These are phyloP conservation scores for Zostera marina DNA, from an alignment of 116 monocot genomes.

Conservation along the genomic window DNA sequence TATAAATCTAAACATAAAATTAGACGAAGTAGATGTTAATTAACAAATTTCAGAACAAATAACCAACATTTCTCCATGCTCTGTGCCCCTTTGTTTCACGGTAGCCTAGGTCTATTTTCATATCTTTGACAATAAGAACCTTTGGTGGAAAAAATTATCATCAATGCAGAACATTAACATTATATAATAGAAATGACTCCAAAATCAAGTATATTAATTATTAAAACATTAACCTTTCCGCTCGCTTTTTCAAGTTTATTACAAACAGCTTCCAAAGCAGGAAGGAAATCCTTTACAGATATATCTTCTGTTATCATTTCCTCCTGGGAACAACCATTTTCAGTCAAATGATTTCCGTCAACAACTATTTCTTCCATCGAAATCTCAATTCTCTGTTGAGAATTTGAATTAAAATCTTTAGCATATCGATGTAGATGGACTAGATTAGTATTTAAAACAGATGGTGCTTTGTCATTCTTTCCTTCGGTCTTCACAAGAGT, in stretches of 20 bases:
- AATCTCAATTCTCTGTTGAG: conserved; percentile 77
- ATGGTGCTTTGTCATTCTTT: conserved; percentile 24
- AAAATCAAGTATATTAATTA: background rate
- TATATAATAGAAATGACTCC: background rate
- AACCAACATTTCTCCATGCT: conserved; percentile 88
- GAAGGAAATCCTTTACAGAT: conserved; percentile 51
- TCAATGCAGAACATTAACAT: background rate
- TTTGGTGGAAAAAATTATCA: conserved; percentile 12
- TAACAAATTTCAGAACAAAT: background rate
- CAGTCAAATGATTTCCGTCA: conserved; percentile 8
- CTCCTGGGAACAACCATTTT: conserved; percentile 22
- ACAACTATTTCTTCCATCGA: conserved; percentile 22
- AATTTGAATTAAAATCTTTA: conserved; percentile 34
- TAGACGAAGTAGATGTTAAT: background rate
- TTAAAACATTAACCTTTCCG: conserved; percentile 42
- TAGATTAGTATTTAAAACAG: conserved; percentile 43
- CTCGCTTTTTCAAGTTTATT: conserved; percentile 69
- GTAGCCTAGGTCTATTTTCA: conserved; percentile 64
- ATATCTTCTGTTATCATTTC: conserved; percentile 35
- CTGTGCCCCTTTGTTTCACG: conserved; percentile 46
- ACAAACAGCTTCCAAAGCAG: conserved; percentile 81
- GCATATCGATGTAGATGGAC: conserved; percentile 63
- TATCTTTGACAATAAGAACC: conserved; percentile 70
- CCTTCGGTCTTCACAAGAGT: conserved; percentile 40
- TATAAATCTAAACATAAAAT: conserved; percentile 3